Evolutionary conservation across 2,329 filamentous ascomycete genomes (phyloP), one percentile per base, ranked within the genome.

Genomic region (Penicillium sp.): DNA sequence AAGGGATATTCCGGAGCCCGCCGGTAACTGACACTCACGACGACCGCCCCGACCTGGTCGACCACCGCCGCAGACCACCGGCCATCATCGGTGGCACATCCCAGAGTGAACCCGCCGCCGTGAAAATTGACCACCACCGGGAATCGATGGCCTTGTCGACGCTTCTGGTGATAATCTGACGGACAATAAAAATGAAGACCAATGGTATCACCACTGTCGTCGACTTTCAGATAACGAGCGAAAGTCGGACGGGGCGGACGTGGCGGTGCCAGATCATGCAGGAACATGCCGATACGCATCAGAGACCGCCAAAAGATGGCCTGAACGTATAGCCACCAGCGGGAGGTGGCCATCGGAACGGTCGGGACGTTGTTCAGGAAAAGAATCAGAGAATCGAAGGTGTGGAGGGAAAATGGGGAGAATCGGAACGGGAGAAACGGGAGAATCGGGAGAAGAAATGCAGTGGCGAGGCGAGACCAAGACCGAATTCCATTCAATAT

Each of bases 281-380:
- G 65, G 42, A 74, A 68, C 80, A 85, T 84, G 54, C 80, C 82
- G 39, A 84, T 72, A 41, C 70, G 71, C 75, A 84, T 84, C 28
- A 85, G 68, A 39, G 74, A 71, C 35, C 83, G 74, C 80, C 80
- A 84, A 57, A 80, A 74, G 17, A 71, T 64, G 31, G 82, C 82
- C 57, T 83, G 75, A 35, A 80, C 50, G 38, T 74, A 73, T 8
- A 85, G 72, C 54, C 77, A 72, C 69, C 74, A 77, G 63, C 80
- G 72, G 3, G 71, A 32, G 17, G 22, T 15, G 25, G 28, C 35
- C 29, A 35, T 32, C 25, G 25, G 25, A 27, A 6, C 25, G 12
- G n/a, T 27, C 25, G 25, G 25, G n/a, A n/a, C 6, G 6, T 11
- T 11, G 11, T 6, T 11, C 25, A 11, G 6, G 25, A 11, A 6